Evolutionary conservation across 768 basidiomycete genomes (phyloP).

Genomic region (Sporobolomyces pararoseus): DNA sequence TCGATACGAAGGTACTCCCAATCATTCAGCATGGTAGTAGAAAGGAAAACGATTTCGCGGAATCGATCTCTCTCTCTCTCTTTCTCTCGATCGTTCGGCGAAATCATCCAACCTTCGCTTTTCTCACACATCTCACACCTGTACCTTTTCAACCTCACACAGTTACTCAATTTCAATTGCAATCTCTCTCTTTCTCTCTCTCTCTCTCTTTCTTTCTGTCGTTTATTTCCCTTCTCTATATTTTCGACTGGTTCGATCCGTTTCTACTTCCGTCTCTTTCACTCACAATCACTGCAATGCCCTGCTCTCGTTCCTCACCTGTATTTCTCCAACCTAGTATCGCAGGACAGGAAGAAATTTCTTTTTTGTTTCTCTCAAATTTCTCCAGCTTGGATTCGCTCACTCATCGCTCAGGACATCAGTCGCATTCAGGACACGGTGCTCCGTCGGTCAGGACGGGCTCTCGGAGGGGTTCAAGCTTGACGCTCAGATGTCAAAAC

Average conservation of each 20-base stretch:
- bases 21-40: slow-evolving; percentile 22
- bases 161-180: no score
- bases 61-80: neutral
- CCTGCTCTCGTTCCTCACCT: neutral
- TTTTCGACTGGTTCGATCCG: neutral
- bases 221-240: neutral
- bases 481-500: no score
- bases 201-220: neutral
- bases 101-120: neutral
- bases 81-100: neutral
- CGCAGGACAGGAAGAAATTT: no score
- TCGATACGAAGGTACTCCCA: slow-evolving; percentile 39
- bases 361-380: no score
- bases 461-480: no score
- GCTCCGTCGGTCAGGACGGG: no score
- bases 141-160: no score
- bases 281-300: neutral
- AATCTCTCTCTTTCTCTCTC: no score
- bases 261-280: neutral
- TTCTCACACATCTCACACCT: no score
- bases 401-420: no score
- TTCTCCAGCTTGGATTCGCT: no score
- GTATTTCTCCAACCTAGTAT: neutral
- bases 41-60: neutral
- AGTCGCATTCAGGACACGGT: no score